Evolutionary conservation across 176 grass and related monocot species (phyloP).

Genomic region (Aegilops speltoides): DNA sequence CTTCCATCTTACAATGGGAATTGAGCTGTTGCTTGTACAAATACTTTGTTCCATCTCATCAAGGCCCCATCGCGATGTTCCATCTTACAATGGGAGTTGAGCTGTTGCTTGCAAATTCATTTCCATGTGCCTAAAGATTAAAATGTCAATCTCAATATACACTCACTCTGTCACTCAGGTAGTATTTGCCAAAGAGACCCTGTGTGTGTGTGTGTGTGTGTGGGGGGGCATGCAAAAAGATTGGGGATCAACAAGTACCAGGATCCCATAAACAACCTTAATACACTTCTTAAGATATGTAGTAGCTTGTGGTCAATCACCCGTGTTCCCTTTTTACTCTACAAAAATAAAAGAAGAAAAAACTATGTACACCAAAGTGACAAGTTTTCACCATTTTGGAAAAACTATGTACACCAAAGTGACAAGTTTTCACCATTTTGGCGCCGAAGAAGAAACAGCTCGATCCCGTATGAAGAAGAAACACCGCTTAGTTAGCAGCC

Average conservation of each 20-base stretch:
- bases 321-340: slow-evolving; percentile 26
- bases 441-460: not conserved
- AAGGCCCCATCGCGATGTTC: not conserved
- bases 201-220: too few species aligned
- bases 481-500: slow-evolving; percentile 1
- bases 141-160: not conserved
- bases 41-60: not conserved
- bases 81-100: too few species aligned
- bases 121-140: not conserved
- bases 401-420: slow-evolving; percentile 37
- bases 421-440: not conserved
- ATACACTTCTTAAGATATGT: not conserved
- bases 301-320: not conserved
- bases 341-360: not conserved
- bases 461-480: not conserved
- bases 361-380: slow-evolving; percentile 39
- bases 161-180: not conserved
- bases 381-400: not conserved
- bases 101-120: not conserved
- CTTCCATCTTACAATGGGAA: not conserved
- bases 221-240: not conserved
- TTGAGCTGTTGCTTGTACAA: not conserved
- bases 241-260: not conserved
- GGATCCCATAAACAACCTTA: not conserved
- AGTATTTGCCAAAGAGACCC: not conserved